Conservation (phyloP, 495 filamentous ascomycete species). For the Penicillium arizonense region DNA sequence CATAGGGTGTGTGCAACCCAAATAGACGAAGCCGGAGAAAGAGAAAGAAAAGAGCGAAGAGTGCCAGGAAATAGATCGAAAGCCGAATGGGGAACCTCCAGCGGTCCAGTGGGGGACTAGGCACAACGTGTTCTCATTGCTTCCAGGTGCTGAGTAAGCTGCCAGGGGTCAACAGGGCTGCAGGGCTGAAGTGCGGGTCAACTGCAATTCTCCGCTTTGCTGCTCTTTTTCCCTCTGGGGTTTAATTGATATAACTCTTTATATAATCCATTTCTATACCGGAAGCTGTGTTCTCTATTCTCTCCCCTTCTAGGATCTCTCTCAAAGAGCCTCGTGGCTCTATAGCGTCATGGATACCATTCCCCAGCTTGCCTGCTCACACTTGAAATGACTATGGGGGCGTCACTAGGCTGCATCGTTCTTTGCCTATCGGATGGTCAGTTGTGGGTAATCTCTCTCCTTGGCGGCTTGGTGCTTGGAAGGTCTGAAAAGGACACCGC, state of each 20-base stretch:
- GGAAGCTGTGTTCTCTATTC: neutral
- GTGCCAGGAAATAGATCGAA: neutral
- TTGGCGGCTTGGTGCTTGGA: constrained; percentile 9
- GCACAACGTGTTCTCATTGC: constrained; percentile 42
- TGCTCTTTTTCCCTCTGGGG: neutral
- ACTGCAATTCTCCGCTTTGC: constrained; percentile 1
- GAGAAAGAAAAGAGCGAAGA: no score
- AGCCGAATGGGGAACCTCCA: constrained; percentile 15
- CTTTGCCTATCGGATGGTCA: constrained; percentile 14
- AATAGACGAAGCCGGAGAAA: no score
- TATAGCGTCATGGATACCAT: neutral
- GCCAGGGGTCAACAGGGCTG: constrained; percentile 22
- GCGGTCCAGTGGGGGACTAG: constrained; percentile 6
- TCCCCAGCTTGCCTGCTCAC: constrained; percentile 7
- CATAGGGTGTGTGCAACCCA: no score
- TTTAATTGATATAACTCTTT: neutral
- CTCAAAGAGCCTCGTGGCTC: neutral
- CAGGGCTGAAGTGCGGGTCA: constrained; percentile 3
- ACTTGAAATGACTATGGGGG: constrained; percentile 22
- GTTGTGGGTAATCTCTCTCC: constrained; percentile 10
- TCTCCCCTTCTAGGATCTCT: neutral
- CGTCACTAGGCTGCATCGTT: constrained; percentile 27
- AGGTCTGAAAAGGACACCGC: constrained; percentile 2
- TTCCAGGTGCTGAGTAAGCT: constrained; percentile 21
- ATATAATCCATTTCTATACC: neutral